Conservation (phyloP, 2,329 filamentous ascomycete genomes). For the Colletotrichum sp. region DNA sequence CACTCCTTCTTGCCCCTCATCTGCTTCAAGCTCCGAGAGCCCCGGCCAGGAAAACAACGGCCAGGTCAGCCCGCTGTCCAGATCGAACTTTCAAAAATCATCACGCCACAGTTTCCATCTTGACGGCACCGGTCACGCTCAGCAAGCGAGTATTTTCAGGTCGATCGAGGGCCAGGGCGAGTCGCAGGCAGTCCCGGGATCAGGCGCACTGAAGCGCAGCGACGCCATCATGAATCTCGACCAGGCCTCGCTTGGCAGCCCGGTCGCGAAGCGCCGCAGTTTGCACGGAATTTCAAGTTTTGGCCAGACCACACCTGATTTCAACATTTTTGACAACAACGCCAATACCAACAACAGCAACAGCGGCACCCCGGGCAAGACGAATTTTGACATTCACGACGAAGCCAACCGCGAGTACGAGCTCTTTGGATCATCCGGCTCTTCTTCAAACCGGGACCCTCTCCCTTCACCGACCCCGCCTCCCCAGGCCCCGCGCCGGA, state of each 20-base stretch:
- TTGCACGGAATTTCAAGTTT: conserved; percentile 76
- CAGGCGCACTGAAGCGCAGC: conserved; percentile 89
- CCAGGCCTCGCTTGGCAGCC: conserved; percentile 78
- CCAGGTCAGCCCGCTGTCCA: conserved; percentile 44
- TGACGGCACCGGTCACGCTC: conserved; percentile 59
- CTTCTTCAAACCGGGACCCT: conserved; percentile 41
- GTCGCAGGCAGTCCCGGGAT: conserved; percentile 43
- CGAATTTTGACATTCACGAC: conserved; percentile 51
- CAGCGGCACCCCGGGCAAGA: conserved; percentile 39
- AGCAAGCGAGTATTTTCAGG: conserved; percentile 52
- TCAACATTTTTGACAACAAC: conserved; percentile 78
- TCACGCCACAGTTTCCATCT: conserved; percentile 62
- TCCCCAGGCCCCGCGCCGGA: conserved; percentile 67
- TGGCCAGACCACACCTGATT: conserved; percentile 57
- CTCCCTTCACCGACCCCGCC: conserved; percentile 51
- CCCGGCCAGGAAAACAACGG: conserved; percentile 53
- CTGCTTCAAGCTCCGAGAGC: conserved; percentile 46
- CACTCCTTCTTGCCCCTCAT: conserved; percentile 63
- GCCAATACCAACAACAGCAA: conserved; percentile 45
- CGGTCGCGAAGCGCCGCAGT: conserved; percentile 89
- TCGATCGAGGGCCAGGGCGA: conserved; percentile 57
- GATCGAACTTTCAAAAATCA: conserved; percentile 52
- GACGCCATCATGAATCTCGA: conserved; percentile 91
- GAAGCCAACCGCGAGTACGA: conserved; percentile 57
- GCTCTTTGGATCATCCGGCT: conserved; percentile 42